phyloP scores from a whole-genome alignment of 106 monocot genomes.

The Dendrobium huoshanense region DNA sequence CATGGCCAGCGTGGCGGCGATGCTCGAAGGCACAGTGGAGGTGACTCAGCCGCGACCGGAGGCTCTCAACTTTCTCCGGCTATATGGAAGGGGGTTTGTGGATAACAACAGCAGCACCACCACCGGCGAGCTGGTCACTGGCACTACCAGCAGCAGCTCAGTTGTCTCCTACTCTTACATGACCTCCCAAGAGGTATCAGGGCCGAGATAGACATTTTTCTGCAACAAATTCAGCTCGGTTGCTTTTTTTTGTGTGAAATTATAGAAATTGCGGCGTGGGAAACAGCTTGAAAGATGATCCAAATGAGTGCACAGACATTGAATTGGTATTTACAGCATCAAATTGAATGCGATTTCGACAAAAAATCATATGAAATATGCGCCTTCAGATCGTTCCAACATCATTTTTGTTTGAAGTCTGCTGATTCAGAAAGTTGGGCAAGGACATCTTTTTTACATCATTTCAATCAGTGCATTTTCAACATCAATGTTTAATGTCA shows the following conservation, averaged over 20 bases:
- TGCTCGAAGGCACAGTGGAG: constrained; percentile 40
- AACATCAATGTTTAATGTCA: background rate
- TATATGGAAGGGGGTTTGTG: constrained; percentile 34
- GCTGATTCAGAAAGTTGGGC: too few species aligned
- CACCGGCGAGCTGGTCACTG: background rate
- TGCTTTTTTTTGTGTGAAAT: too few species aligned
- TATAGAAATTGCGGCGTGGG: too few species aligned
- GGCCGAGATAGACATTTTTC: constrained; percentile 26
- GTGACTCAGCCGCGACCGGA: constrained; percentile 38
- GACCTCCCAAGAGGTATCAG: constrained; percentile 33
- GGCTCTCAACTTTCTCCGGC: constrained; percentile 30
- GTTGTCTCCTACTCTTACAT: constrained; percentile 14
- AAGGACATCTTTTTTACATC: background rate
- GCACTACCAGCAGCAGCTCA: background rate
- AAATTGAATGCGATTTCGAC: background rate
- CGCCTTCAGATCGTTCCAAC: too few species aligned
- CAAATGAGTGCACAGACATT: too few species aligned
- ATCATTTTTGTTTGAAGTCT: too few species aligned
- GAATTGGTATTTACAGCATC: background rate
- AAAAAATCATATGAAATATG: too few species aligned
- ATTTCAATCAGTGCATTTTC: background rate
- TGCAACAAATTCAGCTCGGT: background rate
- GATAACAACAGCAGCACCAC: background rate
- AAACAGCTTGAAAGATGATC: too few species aligned
- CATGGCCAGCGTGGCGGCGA: constrained; percentile 61